Conservation (phyloP, 305 asterid genomes). For the Salvia sclarea region DNA sequence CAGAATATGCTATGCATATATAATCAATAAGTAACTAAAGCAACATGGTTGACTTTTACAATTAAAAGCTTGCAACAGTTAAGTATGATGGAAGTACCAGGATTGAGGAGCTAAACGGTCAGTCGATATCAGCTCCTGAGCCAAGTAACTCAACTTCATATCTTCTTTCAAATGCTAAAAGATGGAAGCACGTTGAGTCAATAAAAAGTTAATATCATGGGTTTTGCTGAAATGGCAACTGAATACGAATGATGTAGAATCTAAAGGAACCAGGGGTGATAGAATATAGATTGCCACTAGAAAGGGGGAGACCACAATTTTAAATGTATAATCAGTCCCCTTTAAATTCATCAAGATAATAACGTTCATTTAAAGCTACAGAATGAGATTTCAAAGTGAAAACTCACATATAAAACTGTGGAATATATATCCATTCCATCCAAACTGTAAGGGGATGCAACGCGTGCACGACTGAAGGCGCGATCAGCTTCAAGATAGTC, state of each 20-base stretch:
- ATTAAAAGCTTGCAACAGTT: slow-evolving; percentile 18
- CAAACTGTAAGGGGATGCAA: slow-evolving; percentile 74
- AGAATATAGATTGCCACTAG: not conserved
- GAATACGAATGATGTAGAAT: slow-evolving; percentile 20
- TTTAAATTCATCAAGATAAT: slow-evolving; percentile 24
- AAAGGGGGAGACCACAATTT: slow-evolving; percentile 6
- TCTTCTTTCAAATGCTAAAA: slow-evolving; percentile 93
- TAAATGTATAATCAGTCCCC: not conserved
- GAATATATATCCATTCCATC: slow-evolving; percentile 96
- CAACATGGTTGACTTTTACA: slow-evolving; percentile 7
- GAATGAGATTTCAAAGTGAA: slow-evolving; percentile 25
- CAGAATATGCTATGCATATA: not conserved
- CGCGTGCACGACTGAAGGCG: slow-evolving; percentile 83
- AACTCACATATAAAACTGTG: slow-evolving; percentile 88
- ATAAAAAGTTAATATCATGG: slow-evolving; percentile 14
- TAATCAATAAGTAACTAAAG: not conserved
- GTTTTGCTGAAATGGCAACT: slow-evolving; percentile 31
- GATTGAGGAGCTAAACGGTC: slow-evolving; percentile 97
- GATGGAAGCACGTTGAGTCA: slow-evolving; percentile 31
- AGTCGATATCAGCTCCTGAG: slow-evolving; percentile 89
- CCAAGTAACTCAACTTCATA: slow-evolving; percentile 95
- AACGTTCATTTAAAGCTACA: slow-evolving; percentile 1
- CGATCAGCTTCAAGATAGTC: slow-evolving; percentile 94
- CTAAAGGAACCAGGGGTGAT: not conserved
- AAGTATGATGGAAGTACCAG: slow-evolving; percentile 53